Evolutionary conservation across 345 rosid genomes (phyloP), one percentile per base, ranked within the genome.

Genomic region (Citrus cavaleriei): DNA sequence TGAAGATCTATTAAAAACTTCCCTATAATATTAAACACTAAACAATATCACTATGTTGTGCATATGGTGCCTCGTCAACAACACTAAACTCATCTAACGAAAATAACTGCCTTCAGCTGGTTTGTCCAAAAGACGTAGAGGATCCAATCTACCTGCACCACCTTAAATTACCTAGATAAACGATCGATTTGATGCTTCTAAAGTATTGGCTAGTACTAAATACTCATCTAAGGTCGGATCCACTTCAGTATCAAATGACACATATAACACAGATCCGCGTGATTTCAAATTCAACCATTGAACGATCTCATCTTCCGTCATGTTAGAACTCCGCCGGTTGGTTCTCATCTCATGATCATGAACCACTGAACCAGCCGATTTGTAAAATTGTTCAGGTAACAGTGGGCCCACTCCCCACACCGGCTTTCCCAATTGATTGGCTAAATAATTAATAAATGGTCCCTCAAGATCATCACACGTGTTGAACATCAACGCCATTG

Each of bases 371-470:
- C 28, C 28, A 2, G 28, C 28, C 28, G 28, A 27, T 27, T 27
- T 27, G 28, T 27, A 88, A 57, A 78, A 86, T 28, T 80, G 68
- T 16, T 84, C 83, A 0, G 91, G 87, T 4, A 88, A 59, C 3
- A 88, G 71, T 3, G 91, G 91, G 3, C 89, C 91, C 4, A 86
- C 81, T 12, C 86, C 87, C 84, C 88, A 85, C 4, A 80, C 84
- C 6, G 88, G 91, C 67, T 83, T 88, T 3, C 25, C 73, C 13
- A 77, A 21, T 34, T 79, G 78, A 10, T 61, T 49, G 1, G 71
- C 59, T 1, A 86, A 7, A 59, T 86, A 85, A 2, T 79, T 70
- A 27, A 88, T 16, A 65, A 83, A 88, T 0, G 82, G 76, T 22
- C 79, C 69, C 68, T 88, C 91, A 2, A 88, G 79, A 27, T 80